These are phyloP conservation scores for Cladosporium austrohemisphaericum DNA, from an alignment of 2,329 filamentous ascomycete genomes.

Conservation along the genomic window DNA sequence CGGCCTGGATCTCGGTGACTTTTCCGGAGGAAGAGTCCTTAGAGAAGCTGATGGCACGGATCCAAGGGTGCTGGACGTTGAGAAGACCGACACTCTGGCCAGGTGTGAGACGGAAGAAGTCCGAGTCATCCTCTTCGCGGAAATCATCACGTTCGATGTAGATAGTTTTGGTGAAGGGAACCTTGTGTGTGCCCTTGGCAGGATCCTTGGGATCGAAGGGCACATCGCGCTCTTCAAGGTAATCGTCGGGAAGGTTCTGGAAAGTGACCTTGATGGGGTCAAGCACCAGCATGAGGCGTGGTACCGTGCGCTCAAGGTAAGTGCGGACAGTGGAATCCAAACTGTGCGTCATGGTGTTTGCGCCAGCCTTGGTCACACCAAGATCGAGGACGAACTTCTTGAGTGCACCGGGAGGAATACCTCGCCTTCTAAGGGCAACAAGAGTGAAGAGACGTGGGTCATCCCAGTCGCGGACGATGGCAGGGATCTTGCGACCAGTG, in stretches of 20 bases:
- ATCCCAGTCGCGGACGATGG: constrained; percentile 78
- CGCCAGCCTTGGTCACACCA: constrained; percentile 78
- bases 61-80: constrained; percentile 61
- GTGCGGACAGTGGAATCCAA: constrained; percentile 82
- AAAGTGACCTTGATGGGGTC: constrained; percentile 81
- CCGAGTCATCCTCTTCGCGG: constrained; percentile 65
- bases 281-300: constrained; percentile 82
- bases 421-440: constrained; percentile 75
- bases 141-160: constrained; percentile 84
- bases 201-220: constrained; percentile 83
- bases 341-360: constrained; percentile 73
- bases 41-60: constrained; percentile 64
- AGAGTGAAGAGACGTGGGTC: constrained; percentile 87
- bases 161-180: constrained; percentile 69
- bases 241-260: constrained; percentile 69
- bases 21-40: constrained; percentile 62
- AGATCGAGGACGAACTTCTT: constrained; percentile 88
- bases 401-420: constrained; percentile 82
- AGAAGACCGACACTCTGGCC: constrained; percentile 71
- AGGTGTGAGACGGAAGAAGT: constrained; percentile 75
- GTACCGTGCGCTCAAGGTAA: constrained; percentile 84
- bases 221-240: constrained; percentile 61
- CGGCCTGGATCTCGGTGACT: constrained; percentile 64
- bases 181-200: constrained; percentile 57
- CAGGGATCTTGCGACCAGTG: constrained; percentile 35